These are phyloP conservation scores for Phytophthora sp. DNA, from an alignment of 352 stramenopile genomes.

Conservation along the genomic window DNA sequence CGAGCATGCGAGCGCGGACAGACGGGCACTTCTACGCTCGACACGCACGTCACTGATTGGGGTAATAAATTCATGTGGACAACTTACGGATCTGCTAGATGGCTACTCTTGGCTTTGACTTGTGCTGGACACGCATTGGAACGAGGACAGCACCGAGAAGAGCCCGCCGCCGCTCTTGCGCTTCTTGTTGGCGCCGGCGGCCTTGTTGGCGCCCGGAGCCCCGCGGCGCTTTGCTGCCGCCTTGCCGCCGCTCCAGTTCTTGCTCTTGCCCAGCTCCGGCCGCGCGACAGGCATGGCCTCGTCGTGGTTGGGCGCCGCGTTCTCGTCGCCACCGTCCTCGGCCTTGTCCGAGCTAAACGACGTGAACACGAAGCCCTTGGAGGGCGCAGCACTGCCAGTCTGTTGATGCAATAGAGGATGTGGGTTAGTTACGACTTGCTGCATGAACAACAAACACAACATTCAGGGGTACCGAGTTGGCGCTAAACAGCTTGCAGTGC, in stretches of 20 bases:
- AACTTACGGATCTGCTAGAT: constrained; percentile 7
- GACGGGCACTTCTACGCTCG: not conserved
- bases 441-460: not conserved
- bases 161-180: constrained; percentile 58
- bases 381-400: constrained; percentile 21
- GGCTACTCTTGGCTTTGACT: constrained; percentile 39
- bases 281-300: constrained; percentile 17
- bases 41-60: not conserved
- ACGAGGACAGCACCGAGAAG: constrained; percentile 76
- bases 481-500: constrained; percentile 77
- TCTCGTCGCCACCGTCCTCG: constrained; percentile 45
- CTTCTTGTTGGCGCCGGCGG: constrained; percentile 32
- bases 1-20: too few species aligned
- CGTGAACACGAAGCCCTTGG: constrained; percentile 86
- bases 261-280: constrained; percentile 52
- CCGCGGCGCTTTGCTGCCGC: constrained; percentile 26
- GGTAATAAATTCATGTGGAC: too few species aligned
- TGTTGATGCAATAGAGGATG: constrained; percentile 6
- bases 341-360: constrained; percentile 58
- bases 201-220: not conserved
- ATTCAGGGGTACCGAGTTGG: constrained; percentile 56
- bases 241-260: constrained; percentile 49
- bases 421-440: constrained; percentile 6
- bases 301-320: constrained; percentile 30
- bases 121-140: constrained; percentile 61